Percentiles rank a stretch among this genome's conserved stretches.
phyloP scores from a whole-genome alignment of 2,329 filamentous ascomycete genomes.

The Colletotrichum australisinense region DNA sequence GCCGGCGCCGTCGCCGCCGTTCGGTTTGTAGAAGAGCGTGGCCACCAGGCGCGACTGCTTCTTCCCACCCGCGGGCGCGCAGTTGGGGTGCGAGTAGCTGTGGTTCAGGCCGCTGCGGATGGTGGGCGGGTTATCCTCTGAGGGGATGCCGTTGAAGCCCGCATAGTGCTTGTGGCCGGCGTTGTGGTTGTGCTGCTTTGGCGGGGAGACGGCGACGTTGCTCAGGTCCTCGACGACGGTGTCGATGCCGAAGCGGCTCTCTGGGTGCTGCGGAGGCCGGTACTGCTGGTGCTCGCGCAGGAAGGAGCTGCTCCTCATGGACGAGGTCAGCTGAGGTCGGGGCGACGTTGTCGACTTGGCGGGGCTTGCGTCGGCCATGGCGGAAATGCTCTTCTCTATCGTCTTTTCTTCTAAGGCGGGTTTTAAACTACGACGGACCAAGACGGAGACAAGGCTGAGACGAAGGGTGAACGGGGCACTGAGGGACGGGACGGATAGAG shows the following conservation, averaged over 20 bases:
- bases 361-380: conserved; percentile 48
- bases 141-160: conserved; percentile 71
- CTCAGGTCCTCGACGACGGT: conserved; percentile 70
- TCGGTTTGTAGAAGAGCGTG: conserved; percentile 72
- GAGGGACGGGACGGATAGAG: neutral
- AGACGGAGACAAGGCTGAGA: neutral
- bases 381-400: neutral
- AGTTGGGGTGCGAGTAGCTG: conserved; percentile 72
- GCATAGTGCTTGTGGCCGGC: conserved; percentile 50
- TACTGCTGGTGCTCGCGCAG: conserved; percentile 73
- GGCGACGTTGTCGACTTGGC: conserved; percentile 44
- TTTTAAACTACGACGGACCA: neutral
- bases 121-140: conserved; percentile 66
- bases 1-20: conserved; percentile 40
- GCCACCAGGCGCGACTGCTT: conserved; percentile 66
- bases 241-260: conserved; percentile 71
- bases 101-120: conserved; percentile 73
- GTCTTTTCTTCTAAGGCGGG: conserved; percentile 3
- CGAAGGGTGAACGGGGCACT: neutral
- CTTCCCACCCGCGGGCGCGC: conserved; percentile 62
- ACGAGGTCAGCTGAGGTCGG: conserved; percentile 60
- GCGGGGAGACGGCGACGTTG: conserved; percentile 49
- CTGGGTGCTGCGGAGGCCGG: conserved; percentile 65
- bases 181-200: conserved; percentile 34
- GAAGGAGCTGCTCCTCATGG: conserved; percentile 71